phyloP scores from a whole-genome alignment of 2,329 filamentous ascomycete species.

The Sclerotiophoma versabilis region DNA sequence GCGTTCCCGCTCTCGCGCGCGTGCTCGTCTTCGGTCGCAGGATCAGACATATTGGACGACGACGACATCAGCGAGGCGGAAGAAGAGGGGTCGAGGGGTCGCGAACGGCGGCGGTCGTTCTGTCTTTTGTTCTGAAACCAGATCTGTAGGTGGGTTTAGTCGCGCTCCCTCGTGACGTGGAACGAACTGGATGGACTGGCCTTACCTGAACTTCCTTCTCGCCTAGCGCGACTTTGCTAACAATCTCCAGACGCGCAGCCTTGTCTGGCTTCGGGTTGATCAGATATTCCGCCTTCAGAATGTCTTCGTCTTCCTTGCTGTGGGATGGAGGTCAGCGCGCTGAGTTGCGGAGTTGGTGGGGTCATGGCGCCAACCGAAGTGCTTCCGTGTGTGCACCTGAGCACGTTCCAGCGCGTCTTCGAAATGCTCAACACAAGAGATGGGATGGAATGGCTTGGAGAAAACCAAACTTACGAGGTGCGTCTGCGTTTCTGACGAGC shows the following conservation, averaged over 20 bases:
- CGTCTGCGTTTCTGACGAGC: conserved; percentile 67
- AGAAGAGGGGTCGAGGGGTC: conserved; percentile 65
- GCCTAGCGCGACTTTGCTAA: conserved; percentile 83
- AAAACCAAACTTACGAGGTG: conserved; percentile 60
- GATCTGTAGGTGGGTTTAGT: conserved; percentile 66
- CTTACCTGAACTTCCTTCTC: conserved; percentile 97
- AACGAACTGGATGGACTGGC: conserved; percentile 24
- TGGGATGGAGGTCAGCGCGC: conserved; percentile 35
- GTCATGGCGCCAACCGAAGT: conserved; percentile 29
- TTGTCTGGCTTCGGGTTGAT: conserved; percentile 92
- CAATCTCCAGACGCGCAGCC: conserved; percentile 81
- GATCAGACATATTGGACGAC: conserved; percentile 47
- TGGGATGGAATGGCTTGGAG: conserved; percentile 20
- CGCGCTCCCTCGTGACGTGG: conserved; percentile 39
- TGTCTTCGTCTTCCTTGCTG: conserved; percentile 77
- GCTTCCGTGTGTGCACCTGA: conserved; percentile 24
- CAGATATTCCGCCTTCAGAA: conserved; percentile 85
- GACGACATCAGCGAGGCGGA: conserved; percentile 45
- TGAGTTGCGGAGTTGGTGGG: conserved; percentile 29
- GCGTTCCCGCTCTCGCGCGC: conserved; percentile 32
- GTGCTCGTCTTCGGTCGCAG: conserved; percentile 40
- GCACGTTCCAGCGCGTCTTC: conserved; percentile 43
- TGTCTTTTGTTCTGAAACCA: conserved; percentile 90
- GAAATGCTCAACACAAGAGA: conserved; percentile 27
- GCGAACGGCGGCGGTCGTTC: conserved; percentile 88